Conservation (phyloP, 2,329 filamentous ascomycete genomes). For the Beauveria bassiana region DNA sequence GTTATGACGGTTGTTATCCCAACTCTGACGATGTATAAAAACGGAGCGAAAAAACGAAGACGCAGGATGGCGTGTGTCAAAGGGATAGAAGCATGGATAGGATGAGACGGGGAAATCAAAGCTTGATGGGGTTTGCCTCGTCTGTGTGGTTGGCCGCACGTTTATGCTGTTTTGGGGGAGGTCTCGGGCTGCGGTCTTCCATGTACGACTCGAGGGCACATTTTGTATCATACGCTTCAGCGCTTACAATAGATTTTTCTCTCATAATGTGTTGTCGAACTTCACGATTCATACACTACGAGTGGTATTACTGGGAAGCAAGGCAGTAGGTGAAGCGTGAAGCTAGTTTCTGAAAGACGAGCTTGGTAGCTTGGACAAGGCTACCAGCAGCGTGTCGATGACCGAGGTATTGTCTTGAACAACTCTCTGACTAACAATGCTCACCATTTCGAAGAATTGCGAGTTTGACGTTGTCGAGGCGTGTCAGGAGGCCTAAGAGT, state of each 20-base stretch:
- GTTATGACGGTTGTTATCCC: not conserved
- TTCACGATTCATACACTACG: too few relatives aligned
- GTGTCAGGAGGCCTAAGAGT: too few relatives aligned
- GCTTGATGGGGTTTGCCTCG: not conserved
- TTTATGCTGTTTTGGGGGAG: not conserved
- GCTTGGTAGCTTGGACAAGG: too few relatives aligned
- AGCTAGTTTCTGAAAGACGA: too few relatives aligned
- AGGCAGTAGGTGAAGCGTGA: too few relatives aligned
- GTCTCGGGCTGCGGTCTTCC: not conserved
- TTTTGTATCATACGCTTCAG: constrained; percentile 14
- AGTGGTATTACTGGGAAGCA: too few relatives aligned
- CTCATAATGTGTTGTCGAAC: not conserved
- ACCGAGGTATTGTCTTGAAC: too few relatives aligned
- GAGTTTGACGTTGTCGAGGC: too few relatives aligned
- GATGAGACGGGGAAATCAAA: not conserved
- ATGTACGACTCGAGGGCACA: constrained; percentile 1
- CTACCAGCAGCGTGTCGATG: too few relatives aligned
- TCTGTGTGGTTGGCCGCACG: constrained; percentile 1
- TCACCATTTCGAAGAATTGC: too few relatives aligned
- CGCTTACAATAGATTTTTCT: constrained; percentile 13
- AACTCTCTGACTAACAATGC: too few relatives aligned
- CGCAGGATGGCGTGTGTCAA: not conserved
- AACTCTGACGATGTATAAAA: constrained; percentile 9
- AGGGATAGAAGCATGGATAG: not conserved
- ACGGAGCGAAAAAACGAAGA: not conserved